These are phyloP conservation scores for Capniomyces stellatus DNA, from an alignment of 371 early-diverging fungal genomes.

Conservation along the genomic window DNA sequence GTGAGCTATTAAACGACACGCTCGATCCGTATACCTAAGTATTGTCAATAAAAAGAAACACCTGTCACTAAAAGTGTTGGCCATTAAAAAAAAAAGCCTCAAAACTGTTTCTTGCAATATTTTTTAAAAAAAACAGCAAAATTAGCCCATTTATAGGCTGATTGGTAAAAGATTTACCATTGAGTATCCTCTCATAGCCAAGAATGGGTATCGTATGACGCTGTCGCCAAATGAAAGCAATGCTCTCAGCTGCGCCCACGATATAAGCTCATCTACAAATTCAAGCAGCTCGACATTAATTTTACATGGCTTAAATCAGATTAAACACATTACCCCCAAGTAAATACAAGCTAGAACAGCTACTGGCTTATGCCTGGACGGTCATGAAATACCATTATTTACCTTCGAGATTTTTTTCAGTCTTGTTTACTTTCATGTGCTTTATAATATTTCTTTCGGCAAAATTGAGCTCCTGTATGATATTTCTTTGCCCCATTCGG, in stretches of 20 bases:
- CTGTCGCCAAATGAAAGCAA: neutral
- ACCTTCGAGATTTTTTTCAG: neutral
- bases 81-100: neutral
- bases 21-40: neutral
- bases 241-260: neutral
- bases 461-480: neutral
- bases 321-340: no score
- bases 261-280: conserved; percentile 1
- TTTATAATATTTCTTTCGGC: neutral
- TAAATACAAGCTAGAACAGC: no score
- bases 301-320: no score
- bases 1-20: neutral
- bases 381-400: no score
- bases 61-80: neutral
- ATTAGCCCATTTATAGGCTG: no score
- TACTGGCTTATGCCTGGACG: no score
- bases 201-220: neutral
- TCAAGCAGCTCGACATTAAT: no score
- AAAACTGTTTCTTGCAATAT: no score
- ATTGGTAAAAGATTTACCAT: no score
- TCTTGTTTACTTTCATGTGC: neutral
- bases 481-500: neutral
- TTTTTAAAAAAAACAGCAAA: no score
- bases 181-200: neutral
- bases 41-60: neutral